phyloP scores from a whole-genome alignment of 1,284 basidiomycete genomes.

The Heterobasidion parviporum region DNA sequence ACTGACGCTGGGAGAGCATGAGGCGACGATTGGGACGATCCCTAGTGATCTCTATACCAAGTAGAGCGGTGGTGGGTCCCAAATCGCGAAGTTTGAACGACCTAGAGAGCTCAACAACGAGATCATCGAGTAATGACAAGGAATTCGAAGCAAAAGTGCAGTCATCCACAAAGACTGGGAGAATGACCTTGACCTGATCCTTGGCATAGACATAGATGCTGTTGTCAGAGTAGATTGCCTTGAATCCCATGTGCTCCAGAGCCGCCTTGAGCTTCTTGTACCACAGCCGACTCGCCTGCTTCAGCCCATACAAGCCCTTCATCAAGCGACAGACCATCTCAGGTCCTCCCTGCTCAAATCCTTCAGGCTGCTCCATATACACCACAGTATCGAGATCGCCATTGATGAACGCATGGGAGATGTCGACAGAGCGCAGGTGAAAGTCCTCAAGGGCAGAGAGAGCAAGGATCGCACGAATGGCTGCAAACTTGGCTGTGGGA shows the following conservation, averaged over 20 bases:
- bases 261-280: slow-evolving; percentile 7
- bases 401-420: slow-evolving; percentile 18
- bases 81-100: slow-evolving; percentile 23
- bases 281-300: slow-evolving; percentile 21
- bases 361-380: too few relatives aligned
- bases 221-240: slow-evolving; percentile 15
- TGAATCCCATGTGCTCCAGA: slow-evolving; percentile 15
- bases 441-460: slow-evolving; percentile 10
- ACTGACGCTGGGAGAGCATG: slow-evolving; percentile 19
- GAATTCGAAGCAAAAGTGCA: slow-evolving; percentile 16
- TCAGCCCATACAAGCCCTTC: slow-evolving; percentile 20
- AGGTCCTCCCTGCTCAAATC: too few relatives aligned
- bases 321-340: slow-evolving; percentile 16
- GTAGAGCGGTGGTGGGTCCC: slow-evolving; percentile 22
- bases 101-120: slow-evolving; percentile 16
- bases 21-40: slow-evolving; percentile 18
- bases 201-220: slow-evolving; percentile 7
- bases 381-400: slow-evolving; percentile 15
- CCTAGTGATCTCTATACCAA: slow-evolving; percentile 24
- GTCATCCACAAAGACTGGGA: slow-evolving; percentile 27
- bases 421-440: slow-evolving; percentile 15
- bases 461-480: slow-evolving; percentile 20
- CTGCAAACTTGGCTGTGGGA: slow-evolving; percentile 19
- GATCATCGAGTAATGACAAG: slow-evolving; percentile 9
- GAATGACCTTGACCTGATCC: slow-evolving; percentile 10